These are phyloP conservation scores for Penicillium fuscoglaucum DNA, from an alignment of 2,329 filamentous ascomycete species.

Conservation along the genomic window DNA sequence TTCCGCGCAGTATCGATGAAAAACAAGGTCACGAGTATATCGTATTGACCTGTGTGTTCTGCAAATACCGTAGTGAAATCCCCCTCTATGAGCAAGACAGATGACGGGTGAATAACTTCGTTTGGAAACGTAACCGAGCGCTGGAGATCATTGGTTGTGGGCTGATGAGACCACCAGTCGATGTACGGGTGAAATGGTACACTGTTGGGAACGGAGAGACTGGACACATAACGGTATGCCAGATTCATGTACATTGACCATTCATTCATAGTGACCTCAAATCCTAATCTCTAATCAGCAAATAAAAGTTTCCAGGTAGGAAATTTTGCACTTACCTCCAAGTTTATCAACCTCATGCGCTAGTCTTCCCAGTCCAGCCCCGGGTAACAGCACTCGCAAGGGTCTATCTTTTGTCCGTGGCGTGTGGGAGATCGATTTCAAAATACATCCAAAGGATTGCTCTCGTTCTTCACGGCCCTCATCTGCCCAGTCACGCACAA, in stretches of 20 bases:
- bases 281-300: conserved; percentile 33
- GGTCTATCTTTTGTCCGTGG: conserved; percentile 5
- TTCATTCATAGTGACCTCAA: conserved; percentile 58
- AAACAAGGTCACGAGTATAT: conserved; percentile 58
- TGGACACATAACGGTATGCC: conserved; percentile 53
- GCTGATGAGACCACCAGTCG: conserved; percentile 59
- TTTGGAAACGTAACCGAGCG: conserved; percentile 52
- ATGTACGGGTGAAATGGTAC: conserved; percentile 53
- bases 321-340: conserved; percentile 31
- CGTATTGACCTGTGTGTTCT: conserved; percentile 37
- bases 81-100: conserved; percentile 51
- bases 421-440: conserved; percentile 27
- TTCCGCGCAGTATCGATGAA: conserved; percentile 64
- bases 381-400: conserved; percentile 52
- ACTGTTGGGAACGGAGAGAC: conserved; percentile 21
- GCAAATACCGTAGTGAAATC: conserved; percentile 54
- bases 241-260: conserved; percentile 61
- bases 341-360: conserved; percentile 53
- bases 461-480: conserved; percentile 51
- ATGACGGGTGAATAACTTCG: conserved; percentile 32
- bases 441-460: conserved; percentile 39
- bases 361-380: conserved; percentile 55
- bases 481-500: conserved; percentile 58
- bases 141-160: conserved; percentile 49
- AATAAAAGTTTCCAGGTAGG: background rate